Percentiles rank a stretch among this genome's conserved stretches.
These are phyloP conservation scores for Verticillium longisporum DNA, from an alignment of 2,329 filamentous ascomycete genomes.

Conservation along the genomic window DNA sequence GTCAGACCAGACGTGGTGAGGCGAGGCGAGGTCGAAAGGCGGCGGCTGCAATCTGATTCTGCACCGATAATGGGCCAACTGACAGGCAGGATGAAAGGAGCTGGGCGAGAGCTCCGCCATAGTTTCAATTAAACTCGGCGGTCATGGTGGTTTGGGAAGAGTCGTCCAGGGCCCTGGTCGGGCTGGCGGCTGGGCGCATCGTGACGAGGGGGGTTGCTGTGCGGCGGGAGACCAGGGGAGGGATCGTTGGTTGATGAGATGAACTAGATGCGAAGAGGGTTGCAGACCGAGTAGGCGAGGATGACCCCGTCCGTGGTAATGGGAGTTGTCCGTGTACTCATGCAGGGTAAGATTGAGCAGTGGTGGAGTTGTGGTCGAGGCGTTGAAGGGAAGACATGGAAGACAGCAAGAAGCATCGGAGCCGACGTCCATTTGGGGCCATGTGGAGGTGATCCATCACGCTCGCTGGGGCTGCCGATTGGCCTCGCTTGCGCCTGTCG, in stretches of 20 bases:
- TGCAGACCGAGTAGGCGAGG: neutral
- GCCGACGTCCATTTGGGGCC: neutral
- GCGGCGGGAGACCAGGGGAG: neutral
- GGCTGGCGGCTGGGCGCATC: neutral
- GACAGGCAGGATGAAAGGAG: neutral
- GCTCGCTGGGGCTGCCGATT: neutral
- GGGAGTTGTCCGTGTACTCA: neutral
- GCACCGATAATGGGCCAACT: neutral
- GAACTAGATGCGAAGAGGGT: neutral
- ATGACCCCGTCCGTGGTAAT: neutral
- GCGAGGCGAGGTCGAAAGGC: neutral
- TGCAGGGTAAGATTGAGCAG: slow-evolving; percentile 2
- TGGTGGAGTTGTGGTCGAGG: neutral
- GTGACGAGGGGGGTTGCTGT: neutral
- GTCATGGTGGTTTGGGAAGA: neutral
- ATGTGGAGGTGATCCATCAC: neutral
- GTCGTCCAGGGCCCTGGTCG: neutral
- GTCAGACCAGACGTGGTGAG: neutral
- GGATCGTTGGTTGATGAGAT: neutral
- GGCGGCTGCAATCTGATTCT: neutral
- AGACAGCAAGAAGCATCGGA: neutral
- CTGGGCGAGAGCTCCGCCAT: neutral
- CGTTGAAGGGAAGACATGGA: neutral
- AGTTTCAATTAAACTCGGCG: slow-evolving; percentile 3
- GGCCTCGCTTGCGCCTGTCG: neutral